Evolutionary conservation across 2,329 filamentous ascomycete genomes (phyloP), one percentile per base, ranked within the genome.

Genomic region (Exserohilum rostratum): DNA sequence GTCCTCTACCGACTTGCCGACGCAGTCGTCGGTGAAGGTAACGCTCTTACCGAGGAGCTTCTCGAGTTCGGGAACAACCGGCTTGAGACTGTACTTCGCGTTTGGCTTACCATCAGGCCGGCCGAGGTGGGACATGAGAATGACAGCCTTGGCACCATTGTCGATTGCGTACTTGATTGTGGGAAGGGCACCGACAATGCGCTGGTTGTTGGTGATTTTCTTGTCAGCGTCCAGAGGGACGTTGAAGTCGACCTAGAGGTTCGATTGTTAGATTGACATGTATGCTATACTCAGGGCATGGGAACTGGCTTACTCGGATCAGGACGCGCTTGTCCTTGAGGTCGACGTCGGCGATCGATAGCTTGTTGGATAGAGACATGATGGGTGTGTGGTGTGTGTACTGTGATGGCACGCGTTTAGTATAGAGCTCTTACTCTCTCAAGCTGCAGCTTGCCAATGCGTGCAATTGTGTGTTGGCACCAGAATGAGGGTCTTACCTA

Each of bases 281-380:
- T 10, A 37, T 15, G 45, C 40, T 18, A 22, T 43, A 20, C 48
- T 6, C 6, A 27, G 53, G 72, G 64, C 69, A 57, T 53, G 55
- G 12, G 39, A 2, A 15, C 20, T 49, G 58, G 82, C 90, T 79
- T 85, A 96, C 95, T 75, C 95, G 90, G 78, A 99, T 97, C 72
- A 99, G 85, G 79, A 98, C 95, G 72, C 93, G 88, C 88, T 99
- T 99, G 86, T 85, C 93, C 87, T 96, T 96, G 80, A 99, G 85
- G 80, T 99, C 93, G 73, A 96, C 88, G 76, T 99, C 93, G 66
- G 87, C 90, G 80, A 99, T 97, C 68, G 92, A 90, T 72, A 99
- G 90, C 86, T 99, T 99, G 87, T 88, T 97, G 72, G 93, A 90
- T 77, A 99, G 91, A 87, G 95, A 98, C 95, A 99, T 99, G 56